Percentiles rank a stretch among this genome's conserved stretches.
phyloP scores from a whole-genome alignment of 345 rosid genomes.

The Erucastrum elatum region DNA sequence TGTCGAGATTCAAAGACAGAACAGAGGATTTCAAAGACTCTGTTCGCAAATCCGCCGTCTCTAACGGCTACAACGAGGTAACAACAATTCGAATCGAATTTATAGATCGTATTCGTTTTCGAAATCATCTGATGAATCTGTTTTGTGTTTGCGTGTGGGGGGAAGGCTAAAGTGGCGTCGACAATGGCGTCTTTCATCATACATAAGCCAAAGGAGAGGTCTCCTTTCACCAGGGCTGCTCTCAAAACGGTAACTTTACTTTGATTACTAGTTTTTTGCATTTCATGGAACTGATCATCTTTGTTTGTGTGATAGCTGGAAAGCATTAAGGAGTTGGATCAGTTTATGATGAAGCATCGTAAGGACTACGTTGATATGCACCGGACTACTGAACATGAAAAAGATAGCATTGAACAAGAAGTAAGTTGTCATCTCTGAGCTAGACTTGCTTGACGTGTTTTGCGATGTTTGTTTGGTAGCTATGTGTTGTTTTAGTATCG shows the following conservation, averaged over 20 bases:
- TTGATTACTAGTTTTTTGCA: background rate
- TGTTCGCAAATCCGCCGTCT: constrained; percentile 60
- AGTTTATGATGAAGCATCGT: constrained; percentile 70
- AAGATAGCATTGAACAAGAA: constrained; percentile 92
- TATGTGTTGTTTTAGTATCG: constrained; percentile 11
- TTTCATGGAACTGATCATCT: background rate
- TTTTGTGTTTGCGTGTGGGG: background rate
- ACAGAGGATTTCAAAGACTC: constrained; percentile 87
- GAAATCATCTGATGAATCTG: background rate
- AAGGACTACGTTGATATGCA: constrained; percentile 85
- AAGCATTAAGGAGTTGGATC: constrained; percentile 71
- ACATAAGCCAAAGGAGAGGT: constrained; percentile 64
- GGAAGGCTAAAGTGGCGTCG: constrained; percentile 69
- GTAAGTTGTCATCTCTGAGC: constrained; percentile 48
- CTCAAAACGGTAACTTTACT: constrained; percentile 58
- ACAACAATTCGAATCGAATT: background rate
- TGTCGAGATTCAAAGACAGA: constrained; percentile 77
- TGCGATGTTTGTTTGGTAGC: background rate
- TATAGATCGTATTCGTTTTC: background rate
- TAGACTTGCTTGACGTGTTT: too few relatives aligned
- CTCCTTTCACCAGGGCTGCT: constrained; percentile 66
- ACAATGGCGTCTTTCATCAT: constrained; percentile 85
- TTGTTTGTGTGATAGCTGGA: constrained; percentile 51
- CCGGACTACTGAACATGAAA: constrained; percentile 80
- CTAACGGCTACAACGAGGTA: constrained; percentile 72